Evolutionary conservation across 495 filamentous ascomycete species (phyloP), one percentile per base, ranked within the genome.

Genomic region (Amniculicola lignicola): DNA sequence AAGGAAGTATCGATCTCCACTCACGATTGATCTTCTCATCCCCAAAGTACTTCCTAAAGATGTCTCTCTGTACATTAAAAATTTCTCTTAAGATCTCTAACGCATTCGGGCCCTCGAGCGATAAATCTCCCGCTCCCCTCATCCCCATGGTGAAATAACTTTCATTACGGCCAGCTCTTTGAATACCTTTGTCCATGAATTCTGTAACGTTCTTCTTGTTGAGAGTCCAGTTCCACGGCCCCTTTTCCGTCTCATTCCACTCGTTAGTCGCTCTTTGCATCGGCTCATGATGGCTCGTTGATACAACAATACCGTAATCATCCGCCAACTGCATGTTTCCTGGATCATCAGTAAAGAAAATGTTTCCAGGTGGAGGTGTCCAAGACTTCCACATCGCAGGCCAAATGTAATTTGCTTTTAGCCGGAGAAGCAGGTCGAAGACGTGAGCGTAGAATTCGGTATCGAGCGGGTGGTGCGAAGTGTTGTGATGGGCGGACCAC

Each of bases 321-420:
- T 61, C 23, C 2, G 57, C 57, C 7, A 55, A 23, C n/a, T 45
- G 50, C 37, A 39, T 35, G 22, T 61, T 53, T 14, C 33, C 43
- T 9, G 50, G 42, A 56, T 61, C 57, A 39, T 61, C 57, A 4
- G 49, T 45, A 27, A 54, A 61, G 51, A 61, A 61, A 12, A 55
- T 50, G n/a, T 51, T 47, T 10, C 49, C 49, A 1, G 52, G 52
- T 15, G 41, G 18, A 1, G 52, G 52, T 4, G 52, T 55, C n/a
- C 16, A 38, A 1, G 52, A 55, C 25, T 15, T 27, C 57, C 57
- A 56, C 51, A 49, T 55, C 14, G 57, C 51, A 12, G 57, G 51
- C 57, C 57, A 61, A 12, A 61, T 38, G 27, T 61, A 61, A 29
- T 61, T 61, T 19, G 50, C 57, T 27, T 51, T 47, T 2, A 61